Evolutionary conservation across 768 basidiomycete genomes (phyloP), one percentile per base, ranked within the genome.

Genomic region (Naganishia antarctica): DNA sequence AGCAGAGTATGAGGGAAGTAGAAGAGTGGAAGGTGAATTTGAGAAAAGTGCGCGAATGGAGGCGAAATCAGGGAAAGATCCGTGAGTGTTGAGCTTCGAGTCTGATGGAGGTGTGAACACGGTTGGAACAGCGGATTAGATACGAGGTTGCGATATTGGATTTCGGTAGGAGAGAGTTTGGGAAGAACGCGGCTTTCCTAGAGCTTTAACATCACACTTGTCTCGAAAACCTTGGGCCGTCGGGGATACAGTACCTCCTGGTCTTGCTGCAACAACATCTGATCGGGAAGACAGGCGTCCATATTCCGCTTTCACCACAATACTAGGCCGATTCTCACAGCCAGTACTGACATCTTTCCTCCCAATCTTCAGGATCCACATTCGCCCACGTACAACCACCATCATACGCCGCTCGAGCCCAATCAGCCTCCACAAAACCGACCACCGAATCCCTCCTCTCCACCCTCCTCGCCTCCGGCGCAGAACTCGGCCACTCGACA

Each of bases 401-500:
- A 62, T 57, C 62, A 46, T 50, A 61, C 65, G n/a, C 59, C 32
- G 41, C 61, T 51, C 18, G 57, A 31, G n/a, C 64, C 68, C 34
- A 37, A 37, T 37, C 34, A n/a, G n/a, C n/a, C 34, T 7, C 7
- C 34, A 37, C 8, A 7, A 5, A 51, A 44, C 28, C 66, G 57
- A 34, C 73, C 80, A 16, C 81, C 86, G 11, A 79, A 83, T 48
- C 81, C 25, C 66, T 67, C 43, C 81, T 91, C 51, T 94, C 93
- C 1, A 87, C 92, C 49, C 85, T 99, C 66, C 80, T 97, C 45
- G 93, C 96, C 1, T 82, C 92, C 15, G 91, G 91, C 26, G 93
- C 96, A 16, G 93, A 97, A 75, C 85, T 98, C 47, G 96, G 96
- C 7, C 93, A 98, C 75, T 83, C 88, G 34, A 83, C 84, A 41